These are phyloP conservation scores for Ascochyta clinopodiicola DNA, from an alignment of 2,329 filamentous ascomycete genomes.

Conservation along the genomic window DNA sequence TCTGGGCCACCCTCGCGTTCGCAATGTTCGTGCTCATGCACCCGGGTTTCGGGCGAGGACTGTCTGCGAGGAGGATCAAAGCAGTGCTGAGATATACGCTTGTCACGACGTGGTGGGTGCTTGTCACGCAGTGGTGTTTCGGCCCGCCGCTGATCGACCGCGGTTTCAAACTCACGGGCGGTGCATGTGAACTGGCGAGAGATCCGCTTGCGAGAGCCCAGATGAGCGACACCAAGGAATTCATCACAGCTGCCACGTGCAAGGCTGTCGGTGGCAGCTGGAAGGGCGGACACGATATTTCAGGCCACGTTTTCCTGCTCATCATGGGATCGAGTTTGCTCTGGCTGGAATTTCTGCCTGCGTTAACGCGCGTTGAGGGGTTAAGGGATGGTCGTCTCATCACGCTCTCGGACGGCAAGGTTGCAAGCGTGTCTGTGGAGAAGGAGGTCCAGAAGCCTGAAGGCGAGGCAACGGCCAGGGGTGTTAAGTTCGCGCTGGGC, in stretches of 20 bases:
- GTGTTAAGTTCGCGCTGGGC: slow-evolving; percentile 60
- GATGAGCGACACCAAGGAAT: slow-evolving; percentile 53
- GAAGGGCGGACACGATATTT: slow-evolving; percentile 95
- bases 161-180: slow-evolving; percentile 86
- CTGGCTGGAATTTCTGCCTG: slow-evolving; percentile 76
- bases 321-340: slow-evolving; percentile 84
- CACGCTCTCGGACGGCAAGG: slow-evolving; percentile 70
- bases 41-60: slow-evolving; percentile 59
- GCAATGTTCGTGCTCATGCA: slow-evolving; percentile 73
- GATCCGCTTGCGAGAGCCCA: slow-evolving; percentile 57
- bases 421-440: slow-evolving; percentile 55
- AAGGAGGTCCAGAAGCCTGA: slow-evolving; percentile 51
- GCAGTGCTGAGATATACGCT: slow-evolving; percentile 72
- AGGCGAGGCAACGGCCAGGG: slow-evolving; percentile 52
- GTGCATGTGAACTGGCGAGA: slow-evolving; percentile 72
- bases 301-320: slow-evolving; percentile 91
- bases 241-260: slow-evolving; percentile 79
- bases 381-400: slow-evolving; percentile 68
- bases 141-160: slow-evolving; percentile 89
- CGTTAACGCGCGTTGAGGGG: slow-evolving; percentile 58
- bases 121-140: slow-evolving; percentile 97
- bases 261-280: slow-evolving; percentile 82
- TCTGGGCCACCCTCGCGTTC: slow-evolving; percentile 83
- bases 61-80: slow-evolving; percentile 56
- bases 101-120: slow-evolving; percentile 79